A percentile compares a stretch with the other conserved stretches of the same genome.
phyloP scores from a whole-genome alignment of 345 rosid genomes.

The Jatropha curcas region DNA sequence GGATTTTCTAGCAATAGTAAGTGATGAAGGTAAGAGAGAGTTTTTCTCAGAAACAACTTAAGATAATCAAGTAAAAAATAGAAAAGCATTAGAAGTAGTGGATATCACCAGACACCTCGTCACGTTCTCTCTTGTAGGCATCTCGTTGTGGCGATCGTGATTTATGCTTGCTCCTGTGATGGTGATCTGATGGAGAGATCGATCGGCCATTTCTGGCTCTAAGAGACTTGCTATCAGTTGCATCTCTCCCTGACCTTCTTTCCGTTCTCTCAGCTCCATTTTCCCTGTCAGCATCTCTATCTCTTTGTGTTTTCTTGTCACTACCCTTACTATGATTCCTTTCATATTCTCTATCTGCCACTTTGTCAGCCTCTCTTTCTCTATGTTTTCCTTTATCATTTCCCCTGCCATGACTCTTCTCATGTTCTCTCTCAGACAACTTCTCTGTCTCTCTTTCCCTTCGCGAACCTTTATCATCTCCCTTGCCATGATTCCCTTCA shows the following conservation, averaged over 20 bases:
- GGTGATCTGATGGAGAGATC: slow-evolving; percentile 55
- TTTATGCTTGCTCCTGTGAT: slow-evolving; percentile 50
- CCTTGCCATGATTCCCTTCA: slow-evolving; percentile 37
- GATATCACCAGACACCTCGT: slow-evolving; percentile 68
- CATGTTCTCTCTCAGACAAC: slow-evolving; percentile 10
- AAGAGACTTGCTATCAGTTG: slow-evolving; percentile 45
- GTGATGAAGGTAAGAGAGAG: not conserved
- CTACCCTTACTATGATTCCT: slow-evolving; percentile 18
- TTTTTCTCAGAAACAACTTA: not conserved
- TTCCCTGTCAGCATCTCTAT: slow-evolving; percentile 39
- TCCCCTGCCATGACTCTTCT: slow-evolving; percentile 15
- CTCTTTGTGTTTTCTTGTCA: slow-evolving; percentile 17
- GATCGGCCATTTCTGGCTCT: slow-evolving; percentile 49
- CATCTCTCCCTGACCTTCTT: slow-evolving; percentile 58
- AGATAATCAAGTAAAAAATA: not conserved
- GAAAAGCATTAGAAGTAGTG: slow-evolving; percentile 19
- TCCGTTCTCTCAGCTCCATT: slow-evolving; percentile 50
- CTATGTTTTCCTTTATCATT: slow-evolving; percentile 21
- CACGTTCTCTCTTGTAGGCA: slow-evolving; percentile 43
- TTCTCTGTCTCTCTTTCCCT: slow-evolving; percentile 24
- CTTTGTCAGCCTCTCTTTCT: slow-evolving; percentile 31
- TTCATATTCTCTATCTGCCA: slow-evolving; percentile 12
- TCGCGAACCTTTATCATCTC: slow-evolving; percentile 16
- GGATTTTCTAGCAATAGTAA: not conserved
- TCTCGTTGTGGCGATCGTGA: slow-evolving; percentile 53